Percentiles rank a stretch among this genome's conserved stretches.
Evolutionary conservation across 225 moss, liverwort and hornwort genomes (phyloP).

Genomic region (Physcomitrium patens): DNA sequence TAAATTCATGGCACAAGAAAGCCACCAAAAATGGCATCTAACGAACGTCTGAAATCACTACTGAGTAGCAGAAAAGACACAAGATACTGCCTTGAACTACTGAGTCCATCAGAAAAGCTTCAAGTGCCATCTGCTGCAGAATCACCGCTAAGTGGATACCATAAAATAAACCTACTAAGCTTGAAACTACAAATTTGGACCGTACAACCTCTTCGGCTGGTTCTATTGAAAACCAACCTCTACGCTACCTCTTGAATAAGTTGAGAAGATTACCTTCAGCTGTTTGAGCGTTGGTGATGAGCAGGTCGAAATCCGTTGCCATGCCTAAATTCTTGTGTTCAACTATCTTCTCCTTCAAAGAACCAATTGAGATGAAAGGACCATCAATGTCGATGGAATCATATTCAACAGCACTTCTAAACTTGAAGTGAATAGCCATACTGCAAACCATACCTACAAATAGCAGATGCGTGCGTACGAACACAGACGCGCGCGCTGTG

Average conservation of each 20-base stretch:
- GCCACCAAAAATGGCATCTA: neutral
- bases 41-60: conserved; percentile 2
- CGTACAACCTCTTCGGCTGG: conserved; percentile 1
- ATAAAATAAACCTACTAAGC: conserved; percentile 3
- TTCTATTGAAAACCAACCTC: neutral
- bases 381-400: conserved; percentile 93
- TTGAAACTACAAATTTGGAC: neutral
- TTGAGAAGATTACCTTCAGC: conserved; percentile 64
- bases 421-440: conserved; percentile 98
- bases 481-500: neutral
- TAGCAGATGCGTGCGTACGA: conserved; percentile 16
- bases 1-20: neutral
- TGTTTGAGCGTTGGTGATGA: conserved; percentile 94
- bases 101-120: neutral
- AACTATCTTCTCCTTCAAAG: conserved; percentile 88
- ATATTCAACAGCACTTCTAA: conserved; percentile 93
- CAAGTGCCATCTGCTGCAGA: conserved; percentile 5
- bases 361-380: conserved; percentile 80
- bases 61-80: too few relatives aligned
- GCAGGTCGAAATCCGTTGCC: conserved; percentile 88
- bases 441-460: conserved; percentile 10
- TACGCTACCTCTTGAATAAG: neutral
- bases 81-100: too few relatives aligned
- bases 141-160: conserved; percentile 11
- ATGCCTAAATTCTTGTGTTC: conserved; percentile 90